phyloP scores from a whole-genome alignment of 768 basidiomycete genomes.

The Leccinum disarticulatum region DNA sequence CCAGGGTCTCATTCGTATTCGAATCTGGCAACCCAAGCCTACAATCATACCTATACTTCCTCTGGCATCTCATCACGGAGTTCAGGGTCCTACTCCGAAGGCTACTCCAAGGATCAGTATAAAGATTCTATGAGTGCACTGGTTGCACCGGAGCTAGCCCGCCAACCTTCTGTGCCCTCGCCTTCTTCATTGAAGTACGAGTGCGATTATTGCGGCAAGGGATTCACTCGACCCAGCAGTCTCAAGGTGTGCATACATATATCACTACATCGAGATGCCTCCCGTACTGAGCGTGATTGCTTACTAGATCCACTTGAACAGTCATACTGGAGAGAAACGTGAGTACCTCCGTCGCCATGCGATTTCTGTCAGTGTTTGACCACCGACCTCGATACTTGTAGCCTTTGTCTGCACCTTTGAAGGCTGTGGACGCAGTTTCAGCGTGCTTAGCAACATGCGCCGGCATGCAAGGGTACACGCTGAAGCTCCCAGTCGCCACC shows the following conservation, averaged over 20 bases:
- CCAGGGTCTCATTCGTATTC: constrained; percentile 29
- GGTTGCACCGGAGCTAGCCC: constrained; percentile 13
- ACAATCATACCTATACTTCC: constrained; percentile 18
- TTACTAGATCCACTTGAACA: constrained; percentile 79
- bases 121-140: constrained; percentile 15
- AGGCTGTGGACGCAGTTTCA: constrained; percentile 78
- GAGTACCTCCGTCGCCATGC: constrained; percentile 30
- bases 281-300: constrained; percentile 11
- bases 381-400: constrained; percentile 28
- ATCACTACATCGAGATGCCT: constrained; percentile 1
- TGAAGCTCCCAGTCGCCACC: constrained; percentile 32
- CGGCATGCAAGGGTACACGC: constrained; percentile 76
- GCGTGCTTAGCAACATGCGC: constrained; percentile 88
- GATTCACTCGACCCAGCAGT: constrained; percentile 81
- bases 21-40: constrained; percentile 21
- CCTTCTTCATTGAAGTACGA: constrained; percentile 60
- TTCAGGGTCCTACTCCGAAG: constrained; percentile 22
- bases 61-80: constrained; percentile 20
- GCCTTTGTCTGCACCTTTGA: constrained; percentile 76
- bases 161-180: constrained; percentile 21
- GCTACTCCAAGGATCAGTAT: constrained; percentile 6
- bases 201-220: constrained; percentile 76
- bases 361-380: constrained; percentile 16
- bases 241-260: constrained; percentile 53
- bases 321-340: constrained; percentile 87